Conservation (phyloP, 306 rosid genomes). For the Dryas alaskensis region DNA sequence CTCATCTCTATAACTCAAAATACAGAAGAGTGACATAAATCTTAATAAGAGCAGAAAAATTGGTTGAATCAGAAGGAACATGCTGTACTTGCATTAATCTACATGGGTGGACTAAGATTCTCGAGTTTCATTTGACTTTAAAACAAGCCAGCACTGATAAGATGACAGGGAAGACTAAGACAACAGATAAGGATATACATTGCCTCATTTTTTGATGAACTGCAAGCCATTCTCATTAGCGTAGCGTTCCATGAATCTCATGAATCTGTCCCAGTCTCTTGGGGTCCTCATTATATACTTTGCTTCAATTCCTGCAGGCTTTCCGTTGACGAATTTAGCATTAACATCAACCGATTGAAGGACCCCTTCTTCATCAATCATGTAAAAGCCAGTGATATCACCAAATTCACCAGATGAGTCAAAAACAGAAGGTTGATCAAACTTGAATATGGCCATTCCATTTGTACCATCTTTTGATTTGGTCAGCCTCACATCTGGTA, state of each 20-base stretch:
- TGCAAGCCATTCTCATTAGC: constrained; percentile 79
- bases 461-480: constrained; percentile 93
- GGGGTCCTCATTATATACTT: constrained; percentile 84
- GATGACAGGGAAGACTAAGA: constrained; percentile 29
- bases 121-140: constrained; percentile 15
- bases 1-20: constrained; percentile 18
- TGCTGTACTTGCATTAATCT: constrained; percentile 25
- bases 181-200: constrained; percentile 24
- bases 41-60: constrained; percentile 31
- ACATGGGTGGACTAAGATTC: constrained; percentile 32
- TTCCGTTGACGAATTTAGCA: constrained; percentile 92
- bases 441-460: constrained; percentile 88
- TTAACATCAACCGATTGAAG: constrained; percentile 90
- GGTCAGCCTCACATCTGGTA: constrained; percentile 89
- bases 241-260: constrained; percentile 99
- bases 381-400: constrained; percentile 89
- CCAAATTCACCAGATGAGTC: constrained; percentile 96
- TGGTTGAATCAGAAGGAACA: constrained; percentile 26
- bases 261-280: constrained; percentile 93
- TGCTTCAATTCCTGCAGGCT: constrained; percentile 88
- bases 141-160: constrained; percentile 15
- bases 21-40: not conserved
- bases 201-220: constrained; percentile 65
- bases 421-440: constrained; percentile 91
- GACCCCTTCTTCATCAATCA: constrained; percentile 98